phyloP scores from a whole-genome alignment of 2,329 filamentous ascomycete species.

The Dactylonectria macrodidyma region DNA sequence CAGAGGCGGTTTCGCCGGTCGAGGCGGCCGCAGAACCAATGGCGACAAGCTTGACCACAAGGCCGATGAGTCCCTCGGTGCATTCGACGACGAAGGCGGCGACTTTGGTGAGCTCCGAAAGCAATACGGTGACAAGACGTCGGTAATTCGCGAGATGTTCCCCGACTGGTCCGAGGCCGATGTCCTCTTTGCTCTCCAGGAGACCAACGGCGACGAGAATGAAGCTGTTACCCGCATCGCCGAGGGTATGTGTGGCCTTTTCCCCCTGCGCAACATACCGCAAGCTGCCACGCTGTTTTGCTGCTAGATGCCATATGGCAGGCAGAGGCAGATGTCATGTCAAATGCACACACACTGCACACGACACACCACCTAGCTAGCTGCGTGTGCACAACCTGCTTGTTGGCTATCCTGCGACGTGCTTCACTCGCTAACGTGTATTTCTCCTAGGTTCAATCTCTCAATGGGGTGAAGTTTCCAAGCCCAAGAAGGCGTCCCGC shows the following conservation, averaged over 20 bases:
- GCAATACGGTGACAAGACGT: conserved; percentile 85
- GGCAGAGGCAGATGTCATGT: background rate
- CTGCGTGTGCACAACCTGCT: conserved; percentile 21
- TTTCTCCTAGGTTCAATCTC: conserved; percentile 76
- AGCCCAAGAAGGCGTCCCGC: conserved; percentile 83
- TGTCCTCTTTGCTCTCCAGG: conserved; percentile 91
- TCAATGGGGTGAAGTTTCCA: conserved; percentile 88
- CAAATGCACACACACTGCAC: conserved; percentile 25
- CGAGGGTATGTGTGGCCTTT: conserved; percentile 71
- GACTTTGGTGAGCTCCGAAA: conserved; percentile 94
- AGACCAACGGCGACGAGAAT: conserved; percentile 85
- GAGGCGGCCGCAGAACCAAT: conserved; percentile 82
- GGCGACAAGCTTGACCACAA: conserved; percentile 75
- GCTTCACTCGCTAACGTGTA: conserved; percentile 47
- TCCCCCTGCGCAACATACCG: conserved; percentile 30
- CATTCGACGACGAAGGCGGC: conserved; percentile 81
- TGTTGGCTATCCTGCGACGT: conserved; percentile 8
- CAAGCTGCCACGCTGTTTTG: conserved; percentile 34
- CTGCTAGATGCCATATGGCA: conserved; percentile 18
- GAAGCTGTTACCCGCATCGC: conserved; percentile 83
- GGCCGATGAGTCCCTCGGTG: conserved; percentile 70
- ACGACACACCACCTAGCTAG: conserved; percentile 7
- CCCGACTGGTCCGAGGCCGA: conserved; percentile 96
- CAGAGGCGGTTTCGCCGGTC: conserved; percentile 81
- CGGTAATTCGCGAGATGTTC: conserved; percentile 92